Conservation (phyloP, 225 moss, liverwort and hornwort genomes). For the Bryum argenteum region DNA sequence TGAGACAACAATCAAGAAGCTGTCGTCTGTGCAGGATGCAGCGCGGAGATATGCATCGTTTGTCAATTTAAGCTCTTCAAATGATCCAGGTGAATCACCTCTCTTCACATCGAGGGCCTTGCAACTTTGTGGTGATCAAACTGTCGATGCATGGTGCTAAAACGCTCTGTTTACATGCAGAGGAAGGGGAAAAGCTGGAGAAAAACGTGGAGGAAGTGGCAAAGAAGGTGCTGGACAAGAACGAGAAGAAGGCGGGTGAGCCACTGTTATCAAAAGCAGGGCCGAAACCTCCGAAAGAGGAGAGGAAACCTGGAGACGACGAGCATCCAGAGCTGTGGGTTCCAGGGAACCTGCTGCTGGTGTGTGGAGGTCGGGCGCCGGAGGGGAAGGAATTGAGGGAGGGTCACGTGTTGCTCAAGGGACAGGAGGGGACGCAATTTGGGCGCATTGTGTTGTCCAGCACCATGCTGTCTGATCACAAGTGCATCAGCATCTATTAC, state of each 20-base stretch:
- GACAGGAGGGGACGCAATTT: conserved; percentile 58
- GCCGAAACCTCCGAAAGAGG: not conserved
- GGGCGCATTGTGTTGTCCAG: conserved; percentile 76
- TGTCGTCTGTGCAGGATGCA: conserved; percentile 81
- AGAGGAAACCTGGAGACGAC: conserved; percentile 1
- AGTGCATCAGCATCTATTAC: conserved; percentile 82
- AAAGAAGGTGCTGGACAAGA: conserved; percentile 40
- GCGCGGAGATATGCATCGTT: conserved; percentile 82
- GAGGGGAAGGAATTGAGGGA: conserved; percentile 24
- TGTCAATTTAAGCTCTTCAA: conserved; percentile 59
- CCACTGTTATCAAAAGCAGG: conserved; percentile 8
- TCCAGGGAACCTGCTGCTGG: conserved; percentile 45
- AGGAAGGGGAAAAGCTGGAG: conserved; percentile 41
- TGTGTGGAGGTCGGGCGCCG: conserved; percentile 43
- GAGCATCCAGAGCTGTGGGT: conserved; percentile 49
- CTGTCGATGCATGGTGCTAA: not conserved
- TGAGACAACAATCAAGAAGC: conserved; percentile 69
- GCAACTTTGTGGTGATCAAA: too few relatives aligned
- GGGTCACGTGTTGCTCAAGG: conserved; percentile 63
- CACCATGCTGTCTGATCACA: conserved; percentile 84
- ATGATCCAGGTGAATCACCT: conserved; percentile 50
- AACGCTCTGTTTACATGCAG: conserved; percentile 15
- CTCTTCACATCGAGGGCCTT: not conserved
- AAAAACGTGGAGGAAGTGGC: conserved; percentile 44
- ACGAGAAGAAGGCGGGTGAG: conserved; percentile 19